These are phyloP conservation scores for Ceratobasidium sp. DNA, from an alignment of 1,284 basidiomycete species.

Conservation along the genomic window DNA sequence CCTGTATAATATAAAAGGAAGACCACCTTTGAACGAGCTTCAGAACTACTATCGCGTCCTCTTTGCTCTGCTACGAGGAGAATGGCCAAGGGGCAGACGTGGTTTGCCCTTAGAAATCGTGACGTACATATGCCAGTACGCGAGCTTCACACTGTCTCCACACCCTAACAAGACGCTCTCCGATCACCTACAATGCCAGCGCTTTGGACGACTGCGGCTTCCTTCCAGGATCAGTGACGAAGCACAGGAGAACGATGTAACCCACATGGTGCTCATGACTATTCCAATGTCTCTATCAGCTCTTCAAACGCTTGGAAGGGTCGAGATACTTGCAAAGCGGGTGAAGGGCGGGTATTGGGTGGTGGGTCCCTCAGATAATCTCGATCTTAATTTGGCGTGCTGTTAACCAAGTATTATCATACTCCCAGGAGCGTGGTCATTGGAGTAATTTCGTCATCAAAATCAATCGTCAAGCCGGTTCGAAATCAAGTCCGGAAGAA, in stretches of 20 bases:
- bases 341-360: neutral
- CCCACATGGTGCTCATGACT: neutral
- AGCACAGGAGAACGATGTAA: neutral
- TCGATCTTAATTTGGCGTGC: neutral
- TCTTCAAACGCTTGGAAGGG: neutral
- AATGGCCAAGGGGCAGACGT: neutral
- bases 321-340: neutral
- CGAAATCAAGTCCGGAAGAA: neutral
- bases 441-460: neutral
- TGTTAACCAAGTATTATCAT: neutral
- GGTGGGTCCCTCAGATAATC: neutral
- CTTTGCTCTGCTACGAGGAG: neutral
- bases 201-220: neutral
- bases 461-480: neutral
- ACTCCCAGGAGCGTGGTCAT: neutral
- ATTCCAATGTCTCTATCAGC: neutral
- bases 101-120: neutral
- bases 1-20: neutral
- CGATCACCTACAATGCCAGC: neutral
- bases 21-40: neutral
- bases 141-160: neutral
- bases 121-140: neutral
- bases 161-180: neutral
- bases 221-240: neutral
- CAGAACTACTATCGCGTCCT: slow-evolving; percentile 8